Evolutionary conservation across 257 asterid species (phyloP).

Genomic region (Solanum chmielewskii): DNA sequence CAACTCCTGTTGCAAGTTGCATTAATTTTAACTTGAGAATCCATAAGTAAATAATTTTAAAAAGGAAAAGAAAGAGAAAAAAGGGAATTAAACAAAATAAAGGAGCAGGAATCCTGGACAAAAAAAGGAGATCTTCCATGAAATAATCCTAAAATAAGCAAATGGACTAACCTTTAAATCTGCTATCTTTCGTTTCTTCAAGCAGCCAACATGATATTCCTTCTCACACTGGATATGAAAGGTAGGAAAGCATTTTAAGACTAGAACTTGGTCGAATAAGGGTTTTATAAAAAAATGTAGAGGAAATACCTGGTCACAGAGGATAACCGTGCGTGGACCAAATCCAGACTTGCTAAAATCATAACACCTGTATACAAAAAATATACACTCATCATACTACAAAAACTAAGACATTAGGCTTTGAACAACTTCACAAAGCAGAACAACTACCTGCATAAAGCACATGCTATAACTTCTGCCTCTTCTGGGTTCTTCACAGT

Average conservation of each 20-base stretch:
- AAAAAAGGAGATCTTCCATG: not conserved
- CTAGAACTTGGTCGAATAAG: not conserved
- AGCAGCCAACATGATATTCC: conserved; percentile 98
- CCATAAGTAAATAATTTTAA: not conserved
- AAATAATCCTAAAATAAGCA: not conserved
- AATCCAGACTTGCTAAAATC: conserved; percentile 95
- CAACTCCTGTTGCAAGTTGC: conserved; percentile 48
- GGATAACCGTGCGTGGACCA: conserved; percentile 97
- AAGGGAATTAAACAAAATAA: not conserved
- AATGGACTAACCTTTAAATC: conserved; percentile 65
- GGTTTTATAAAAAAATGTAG: not conserved
- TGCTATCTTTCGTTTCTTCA: conserved; percentile 82
- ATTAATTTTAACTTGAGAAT: not conserved
- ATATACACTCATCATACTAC: not conserved
- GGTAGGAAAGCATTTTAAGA: not conserved
- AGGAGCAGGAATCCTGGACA: not conserved
- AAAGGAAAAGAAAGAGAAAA: not conserved
- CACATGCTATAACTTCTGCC: conserved; percentile 92
- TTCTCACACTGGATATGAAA: conserved; percentile 67
- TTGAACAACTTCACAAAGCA: not conserved
- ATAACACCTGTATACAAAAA: conserved; percentile 52
- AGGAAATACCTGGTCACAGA: conserved; percentile 85
- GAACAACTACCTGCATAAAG: conserved; percentile 69
- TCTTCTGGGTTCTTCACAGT: conserved; percentile 80
- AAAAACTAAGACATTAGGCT: not conserved